Conservation (phyloP, 148 eudicot species). For the Arctostaphylos glauca region DNA sequence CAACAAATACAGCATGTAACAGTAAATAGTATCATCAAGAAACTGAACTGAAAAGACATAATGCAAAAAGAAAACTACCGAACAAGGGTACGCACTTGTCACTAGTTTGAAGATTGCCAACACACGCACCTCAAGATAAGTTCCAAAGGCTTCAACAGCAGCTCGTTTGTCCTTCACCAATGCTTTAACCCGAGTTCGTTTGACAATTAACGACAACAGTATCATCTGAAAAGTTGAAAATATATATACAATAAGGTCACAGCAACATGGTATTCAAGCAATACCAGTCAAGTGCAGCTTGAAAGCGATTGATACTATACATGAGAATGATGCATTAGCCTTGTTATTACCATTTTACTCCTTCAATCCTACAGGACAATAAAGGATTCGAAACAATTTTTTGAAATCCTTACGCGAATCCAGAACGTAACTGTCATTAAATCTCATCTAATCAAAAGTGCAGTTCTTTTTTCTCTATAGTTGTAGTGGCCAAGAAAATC, state of each 20-base stretch:
- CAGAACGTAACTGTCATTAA: neutral
- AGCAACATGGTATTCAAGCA: neutral
- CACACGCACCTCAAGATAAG: constrained; percentile 75
- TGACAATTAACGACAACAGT: constrained; percentile 79
- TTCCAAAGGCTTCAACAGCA: constrained; percentile 91
- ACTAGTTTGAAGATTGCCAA: neutral
- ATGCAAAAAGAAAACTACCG: neutral
- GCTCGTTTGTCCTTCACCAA: constrained; percentile 85
- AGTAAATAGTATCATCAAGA: neutral
- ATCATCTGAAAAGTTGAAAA: constrained; percentile 64
- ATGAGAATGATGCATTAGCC: neutral
- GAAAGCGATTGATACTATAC: neutral
- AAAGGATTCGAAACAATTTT: neutral
- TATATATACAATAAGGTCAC: constrained; percentile 20
- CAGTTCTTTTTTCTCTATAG: neutral
- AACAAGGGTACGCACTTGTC: neutral
- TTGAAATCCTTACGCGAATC: neutral
- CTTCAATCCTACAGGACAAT: neutral
- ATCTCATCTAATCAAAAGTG: neutral
- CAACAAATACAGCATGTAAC: constrained; percentile 8
- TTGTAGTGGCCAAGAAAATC: neutral
- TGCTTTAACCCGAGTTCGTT: constrained; percentile 73
- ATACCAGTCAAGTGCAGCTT: neutral
- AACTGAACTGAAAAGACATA: neutral
- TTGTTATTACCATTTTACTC: neutral